Percentiles rank a stretch among this genome's conserved stretches.
Evolutionary conservation across 768 basidiomycete species (phyloP).

Genomic region (Lentinus brumalis): DNA sequence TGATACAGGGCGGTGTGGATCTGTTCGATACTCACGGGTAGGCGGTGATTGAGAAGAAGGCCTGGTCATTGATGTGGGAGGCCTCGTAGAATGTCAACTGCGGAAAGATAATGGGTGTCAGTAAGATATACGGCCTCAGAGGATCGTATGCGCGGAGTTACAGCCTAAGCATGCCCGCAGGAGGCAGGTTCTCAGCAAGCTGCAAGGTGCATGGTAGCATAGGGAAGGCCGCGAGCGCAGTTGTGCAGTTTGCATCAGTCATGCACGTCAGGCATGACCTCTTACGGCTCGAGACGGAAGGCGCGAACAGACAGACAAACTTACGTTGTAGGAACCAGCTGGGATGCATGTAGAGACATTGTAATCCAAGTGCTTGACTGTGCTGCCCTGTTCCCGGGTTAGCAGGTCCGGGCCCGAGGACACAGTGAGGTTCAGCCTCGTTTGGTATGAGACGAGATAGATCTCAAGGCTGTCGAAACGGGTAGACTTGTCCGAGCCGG

Average conservation of each 20-base stretch:
- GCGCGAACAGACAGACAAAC: constrained; percentile 15
- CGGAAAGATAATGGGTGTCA: background rate
- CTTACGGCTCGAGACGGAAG: no score
- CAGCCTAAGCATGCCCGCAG: no score
- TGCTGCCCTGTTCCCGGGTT: constrained; percentile 42
- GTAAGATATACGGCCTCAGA: background rate
- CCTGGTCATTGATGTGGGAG: constrained; percentile 38
- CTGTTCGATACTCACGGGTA: constrained; percentile 34
- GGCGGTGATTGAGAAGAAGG: constrained; percentile 46
- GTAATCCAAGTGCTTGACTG: constrained; percentile 42
- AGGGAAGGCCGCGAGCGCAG: no score
- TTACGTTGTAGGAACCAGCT: constrained; percentile 45
- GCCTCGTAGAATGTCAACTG: constrained; percentile 54
- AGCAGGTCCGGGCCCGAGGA: constrained; percentile 43
- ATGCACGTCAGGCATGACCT: no score
- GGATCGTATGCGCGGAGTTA: no score
- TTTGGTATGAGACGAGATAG: constrained; percentile 45
- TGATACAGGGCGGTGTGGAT: background rate
- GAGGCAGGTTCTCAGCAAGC: no score
- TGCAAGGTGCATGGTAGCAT: no score
- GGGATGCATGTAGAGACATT: constrained; percentile 46
- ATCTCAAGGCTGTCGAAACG: constrained; percentile 45
- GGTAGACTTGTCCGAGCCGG: constrained; percentile 38
- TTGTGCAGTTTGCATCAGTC: no score
- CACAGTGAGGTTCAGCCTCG: constrained; percentile 45